phyloP scores from a whole-genome alignment of 75 land plant genomes.

The Pinus tabuliformis region DNA sequence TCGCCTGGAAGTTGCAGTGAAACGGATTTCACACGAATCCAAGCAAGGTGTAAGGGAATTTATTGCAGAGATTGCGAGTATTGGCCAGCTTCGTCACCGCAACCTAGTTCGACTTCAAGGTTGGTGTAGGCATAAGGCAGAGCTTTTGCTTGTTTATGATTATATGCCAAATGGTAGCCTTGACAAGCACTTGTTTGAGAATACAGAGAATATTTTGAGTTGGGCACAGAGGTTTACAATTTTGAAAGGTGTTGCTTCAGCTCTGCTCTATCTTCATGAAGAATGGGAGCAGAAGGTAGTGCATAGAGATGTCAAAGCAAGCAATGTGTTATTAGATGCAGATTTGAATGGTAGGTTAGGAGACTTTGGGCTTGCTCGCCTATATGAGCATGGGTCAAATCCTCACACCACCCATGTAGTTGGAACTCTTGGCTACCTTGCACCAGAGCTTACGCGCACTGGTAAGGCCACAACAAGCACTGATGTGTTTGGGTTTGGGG shows the following conservation, averaged over 20 bases:
- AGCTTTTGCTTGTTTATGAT: conserved; percentile 65
- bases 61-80: conserved; percentile 60
- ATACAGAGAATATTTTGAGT: conserved; percentile 21
- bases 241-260: conserved; percentile 50
- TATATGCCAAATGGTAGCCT: conserved; percentile 76
- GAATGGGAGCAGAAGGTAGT: conserved; percentile 56
- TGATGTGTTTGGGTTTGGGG: conserved; percentile 36
- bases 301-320: conserved; percentile 71
- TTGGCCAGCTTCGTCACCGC: conserved; percentile 60
- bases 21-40: conserved; percentile 42
- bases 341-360: conserved; percentile 54
- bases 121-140: conserved; percentile 49
- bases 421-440: conserved; percentile 26
- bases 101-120: conserved; percentile 63
- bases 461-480: conserved; percentile 22
- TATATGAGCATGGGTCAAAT: conserved; percentile 28
- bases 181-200: conserved; percentile 50
- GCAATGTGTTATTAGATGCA: conserved; percentile 60
- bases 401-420: conserved; percentile 31
- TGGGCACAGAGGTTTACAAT: conserved; percentile 40
- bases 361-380: conserved; percentile 68
- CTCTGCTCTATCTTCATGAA: conserved; percentile 58
- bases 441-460: conserved; percentile 21
- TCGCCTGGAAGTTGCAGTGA: conserved; percentile 52
- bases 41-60: conserved; percentile 57